These are phyloP conservation scores for Suillus fuscotomentosus DNA, from an alignment of 768 basidiomycete species.

Conservation along the genomic window DNA sequence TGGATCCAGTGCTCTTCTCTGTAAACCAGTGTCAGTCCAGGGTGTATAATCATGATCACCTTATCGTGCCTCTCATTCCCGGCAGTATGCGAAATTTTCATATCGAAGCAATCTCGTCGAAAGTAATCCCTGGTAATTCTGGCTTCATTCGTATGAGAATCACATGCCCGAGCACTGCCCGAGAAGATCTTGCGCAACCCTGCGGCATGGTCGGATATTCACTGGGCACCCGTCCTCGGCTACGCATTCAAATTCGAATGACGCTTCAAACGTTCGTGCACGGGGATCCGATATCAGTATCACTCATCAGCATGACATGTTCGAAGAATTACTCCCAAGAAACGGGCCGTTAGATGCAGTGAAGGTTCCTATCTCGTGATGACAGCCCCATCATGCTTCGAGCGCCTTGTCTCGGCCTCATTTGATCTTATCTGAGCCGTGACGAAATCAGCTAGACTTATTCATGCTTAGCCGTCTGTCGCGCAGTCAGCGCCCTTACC, in stretches of 20 bases:
- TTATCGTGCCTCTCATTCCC: neutral
- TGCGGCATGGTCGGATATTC: slow-evolving; percentile 1
- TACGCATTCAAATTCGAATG: neutral
- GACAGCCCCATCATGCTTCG: neutral
- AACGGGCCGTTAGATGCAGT: neutral
- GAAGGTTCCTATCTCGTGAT: neutral
- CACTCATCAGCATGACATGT: neutral
- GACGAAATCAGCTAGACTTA: neutral
- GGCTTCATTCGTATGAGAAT: neutral
- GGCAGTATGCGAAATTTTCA: neutral
- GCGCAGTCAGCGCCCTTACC: neutral
- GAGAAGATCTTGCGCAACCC: neutral
- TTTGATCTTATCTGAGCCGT: neutral
- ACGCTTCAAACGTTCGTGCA: neutral
- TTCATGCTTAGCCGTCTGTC: neutral
- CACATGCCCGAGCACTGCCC: slow-evolving; percentile 2
- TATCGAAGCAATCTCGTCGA: neutral
- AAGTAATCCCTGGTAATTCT: neutral
- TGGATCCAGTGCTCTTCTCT: neutral
- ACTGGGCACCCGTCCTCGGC: neutral
- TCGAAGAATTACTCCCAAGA: neutral
- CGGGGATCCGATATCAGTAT: neutral
- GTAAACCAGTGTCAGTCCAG: neutral
- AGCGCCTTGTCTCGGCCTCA: neutral
- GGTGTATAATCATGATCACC: neutral